Conservation (phyloP, 257 asterid genomes). For the Knoxia roxburghii region DNA sequence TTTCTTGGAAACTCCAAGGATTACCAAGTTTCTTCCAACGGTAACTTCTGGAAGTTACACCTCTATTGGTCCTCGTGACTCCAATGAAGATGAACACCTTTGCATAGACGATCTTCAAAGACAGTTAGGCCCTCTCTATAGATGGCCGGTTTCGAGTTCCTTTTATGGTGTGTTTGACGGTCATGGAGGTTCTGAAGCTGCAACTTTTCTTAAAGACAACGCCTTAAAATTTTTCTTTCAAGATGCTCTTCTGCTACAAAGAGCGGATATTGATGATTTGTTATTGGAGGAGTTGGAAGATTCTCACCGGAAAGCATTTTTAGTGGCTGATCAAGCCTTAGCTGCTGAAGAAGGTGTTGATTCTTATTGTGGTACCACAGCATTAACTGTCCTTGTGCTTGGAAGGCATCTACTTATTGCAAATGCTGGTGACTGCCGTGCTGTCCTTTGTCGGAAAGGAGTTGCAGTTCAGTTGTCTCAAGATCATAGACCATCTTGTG, state of each 20-base stretch:
- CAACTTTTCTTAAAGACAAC: constrained; percentile 62
- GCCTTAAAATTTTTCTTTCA: constrained; percentile 62
- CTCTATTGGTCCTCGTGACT: constrained; percentile 71
- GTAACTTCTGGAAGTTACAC: constrained; percentile 87
- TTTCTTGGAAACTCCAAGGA: constrained; percentile 29
- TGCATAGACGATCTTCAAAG: constrained; percentile 63
- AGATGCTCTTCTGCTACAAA: constrained; percentile 60
- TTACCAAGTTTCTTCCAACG: constrained; percentile 35
- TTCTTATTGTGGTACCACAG: constrained; percentile 84
- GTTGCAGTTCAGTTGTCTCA: constrained; percentile 80
- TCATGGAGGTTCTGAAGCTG: constrained; percentile 88
- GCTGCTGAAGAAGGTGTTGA: constrained; percentile 57
- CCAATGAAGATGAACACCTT: constrained; percentile 79
- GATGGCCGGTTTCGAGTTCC: constrained; percentile 66
- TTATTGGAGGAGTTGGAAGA: constrained; percentile 55
- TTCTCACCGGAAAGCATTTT: constrained; percentile 52
- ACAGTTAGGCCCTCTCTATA: constrained; percentile 49
- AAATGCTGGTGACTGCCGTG: constrained; percentile 95
- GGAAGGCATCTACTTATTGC: constrained; percentile 73
- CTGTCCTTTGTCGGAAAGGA: constrained; percentile 84
- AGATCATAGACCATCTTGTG: constrained; percentile 76
- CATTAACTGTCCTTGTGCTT: constrained; percentile 67
- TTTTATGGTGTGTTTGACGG: constrained; percentile 93
- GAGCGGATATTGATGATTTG: constrained; percentile 43
- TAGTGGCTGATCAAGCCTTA: constrained; percentile 68